Conservation (phyloP, 495 filamentous ascomycete species). For the Hypoxylon crocopeplum region DNA sequence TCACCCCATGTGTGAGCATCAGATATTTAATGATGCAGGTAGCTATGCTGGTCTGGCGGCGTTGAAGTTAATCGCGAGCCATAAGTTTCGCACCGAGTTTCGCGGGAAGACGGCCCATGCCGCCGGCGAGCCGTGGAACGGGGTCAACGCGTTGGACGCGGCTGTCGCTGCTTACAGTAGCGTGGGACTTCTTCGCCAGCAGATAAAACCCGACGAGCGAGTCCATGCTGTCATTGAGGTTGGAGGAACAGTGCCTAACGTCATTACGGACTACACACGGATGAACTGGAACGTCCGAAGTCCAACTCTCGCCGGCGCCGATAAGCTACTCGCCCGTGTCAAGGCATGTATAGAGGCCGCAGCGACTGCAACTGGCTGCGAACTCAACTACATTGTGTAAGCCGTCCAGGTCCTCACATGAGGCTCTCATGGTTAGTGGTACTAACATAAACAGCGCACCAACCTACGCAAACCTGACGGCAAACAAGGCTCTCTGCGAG, state of each 20-base stretch:
- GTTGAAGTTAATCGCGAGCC: conserved; percentile 59
- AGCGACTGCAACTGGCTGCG: conserved; percentile 62
- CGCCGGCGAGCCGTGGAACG: conserved; percentile 68
- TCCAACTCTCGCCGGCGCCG: conserved; percentile 49
- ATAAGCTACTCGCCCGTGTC: conserved; percentile 57
- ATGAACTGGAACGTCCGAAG: conserved; percentile 65
- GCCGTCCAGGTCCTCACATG: no score
- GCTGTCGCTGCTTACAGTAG: conserved; percentile 67
- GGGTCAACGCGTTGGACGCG: conserved; percentile 70
- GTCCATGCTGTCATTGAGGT: conserved; percentile 55
- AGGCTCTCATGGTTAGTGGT: no score
- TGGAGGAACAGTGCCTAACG: conserved; percentile 56
- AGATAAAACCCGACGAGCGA: conserved; percentile 56
- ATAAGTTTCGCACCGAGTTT: conserved; percentile 55
- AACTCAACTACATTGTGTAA: no score
- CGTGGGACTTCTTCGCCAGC: conserved; percentile 67
- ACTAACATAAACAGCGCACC: no score
- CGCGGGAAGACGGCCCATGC: conserved; percentile 62
- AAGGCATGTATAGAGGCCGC: conserved; percentile 65
- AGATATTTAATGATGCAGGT: no score
- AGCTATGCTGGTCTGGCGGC: conserved; percentile 48
- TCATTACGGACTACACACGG: conserved; percentile 61
- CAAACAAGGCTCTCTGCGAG: no score
- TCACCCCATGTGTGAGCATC: no score
- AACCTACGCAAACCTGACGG: no score